phyloP scores from a whole-genome alignment of 371 early-diverging fungal species.

The Mortierella sp. region DNA sequence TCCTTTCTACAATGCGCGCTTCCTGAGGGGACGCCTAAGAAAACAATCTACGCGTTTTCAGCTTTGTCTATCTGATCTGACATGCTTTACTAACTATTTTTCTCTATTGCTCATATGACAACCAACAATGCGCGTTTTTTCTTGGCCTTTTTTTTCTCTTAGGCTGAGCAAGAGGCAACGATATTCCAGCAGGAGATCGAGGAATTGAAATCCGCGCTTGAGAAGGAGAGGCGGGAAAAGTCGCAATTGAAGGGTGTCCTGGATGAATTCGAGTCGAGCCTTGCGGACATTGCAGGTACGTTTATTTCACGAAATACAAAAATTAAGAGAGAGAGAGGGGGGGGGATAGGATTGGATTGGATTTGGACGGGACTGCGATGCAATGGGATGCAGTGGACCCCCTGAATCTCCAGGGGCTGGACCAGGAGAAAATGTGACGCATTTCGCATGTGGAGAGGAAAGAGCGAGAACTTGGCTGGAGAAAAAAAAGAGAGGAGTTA shows the following conservation, averaged over 20 bases:
- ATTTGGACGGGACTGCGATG: no score
- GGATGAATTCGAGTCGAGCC: slow-evolving; percentile 53
- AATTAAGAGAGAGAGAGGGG: no score
- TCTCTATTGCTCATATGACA: no score
- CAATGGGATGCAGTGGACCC: not conserved
- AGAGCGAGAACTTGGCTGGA: no score
- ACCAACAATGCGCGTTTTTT: not conserved
- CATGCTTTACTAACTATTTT: no score
- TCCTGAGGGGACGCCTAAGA: not conserved
- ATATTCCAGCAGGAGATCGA: slow-evolving; percentile 52
- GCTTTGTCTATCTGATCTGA: no score
- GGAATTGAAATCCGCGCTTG: slow-evolving; percentile 36
- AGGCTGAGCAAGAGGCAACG: slow-evolving; percentile 56
- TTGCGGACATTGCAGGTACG: slow-evolving; percentile 54
- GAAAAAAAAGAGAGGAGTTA: not conserved
- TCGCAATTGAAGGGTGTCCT: slow-evolving; percentile 40
- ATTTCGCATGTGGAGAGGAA: not conserved
- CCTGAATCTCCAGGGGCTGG: not conserved
- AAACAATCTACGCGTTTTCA: no score
- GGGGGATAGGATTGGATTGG: no score
- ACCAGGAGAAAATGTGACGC: not conserved
- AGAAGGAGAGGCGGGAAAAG: slow-evolving; percentile 46
- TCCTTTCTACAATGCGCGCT: not conserved
- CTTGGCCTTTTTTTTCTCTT: not conserved
- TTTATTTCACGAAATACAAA: not conserved